phyloP scores from a whole-genome alignment of 2,329 filamentous ascomycete genomes.

The Epichloe elymi region DNA sequence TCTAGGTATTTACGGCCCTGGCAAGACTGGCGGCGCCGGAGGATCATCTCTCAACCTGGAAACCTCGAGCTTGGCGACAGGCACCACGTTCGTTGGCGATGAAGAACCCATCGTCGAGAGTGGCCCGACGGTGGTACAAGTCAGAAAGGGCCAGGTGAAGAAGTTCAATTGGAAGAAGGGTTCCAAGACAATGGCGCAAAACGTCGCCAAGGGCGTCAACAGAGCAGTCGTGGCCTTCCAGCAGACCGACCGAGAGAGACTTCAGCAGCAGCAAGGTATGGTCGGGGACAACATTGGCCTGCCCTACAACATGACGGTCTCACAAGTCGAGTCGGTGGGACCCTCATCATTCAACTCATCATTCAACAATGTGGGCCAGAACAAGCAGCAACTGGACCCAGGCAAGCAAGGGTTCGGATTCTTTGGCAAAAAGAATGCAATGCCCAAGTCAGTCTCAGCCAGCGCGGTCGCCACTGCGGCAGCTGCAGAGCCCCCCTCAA shows the following conservation, averaged over 20 bases:
- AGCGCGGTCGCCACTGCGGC: constrained; percentile 26
- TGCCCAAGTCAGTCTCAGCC: constrained; percentile 38
- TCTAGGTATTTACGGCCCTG: constrained; percentile 42
- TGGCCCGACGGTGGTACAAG: constrained; percentile 88
- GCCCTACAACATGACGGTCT: constrained; percentile 56
- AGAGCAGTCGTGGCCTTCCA: constrained; percentile 70
- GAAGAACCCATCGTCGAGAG: constrained; percentile 56
- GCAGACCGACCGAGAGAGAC: constrained; percentile 43
- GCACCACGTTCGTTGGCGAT: constrained; percentile 46
- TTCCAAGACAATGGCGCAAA: constrained; percentile 84
- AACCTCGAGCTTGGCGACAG: constrained; percentile 39
- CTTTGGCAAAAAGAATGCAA: constrained; percentile 46
- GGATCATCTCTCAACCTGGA: constrained; percentile 40
- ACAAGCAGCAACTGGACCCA: constrained; percentile 16
- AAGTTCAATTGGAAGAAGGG: constrained; percentile 99
- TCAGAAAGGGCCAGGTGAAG: constrained; percentile 83
- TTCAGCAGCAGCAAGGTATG: constrained; percentile 39
- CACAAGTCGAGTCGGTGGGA: constrained; percentile 36
- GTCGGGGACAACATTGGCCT: constrained; percentile 52
- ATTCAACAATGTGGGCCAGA: constrained; percentile 10
- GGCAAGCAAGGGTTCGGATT: constrained; percentile 55
- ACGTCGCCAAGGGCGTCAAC: constrained; percentile 87
- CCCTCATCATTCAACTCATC: constrained; percentile 10
- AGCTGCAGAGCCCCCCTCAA: constrained; percentile 39
- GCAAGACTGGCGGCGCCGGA: constrained; percentile 30